A percentile compares a stretch with the other conserved stretches of the same genome.
Evolutionary conservation across 2,329 filamentous ascomycete genomes (phyloP).

Genomic region (Apiospora rasikravindrae): DNA sequence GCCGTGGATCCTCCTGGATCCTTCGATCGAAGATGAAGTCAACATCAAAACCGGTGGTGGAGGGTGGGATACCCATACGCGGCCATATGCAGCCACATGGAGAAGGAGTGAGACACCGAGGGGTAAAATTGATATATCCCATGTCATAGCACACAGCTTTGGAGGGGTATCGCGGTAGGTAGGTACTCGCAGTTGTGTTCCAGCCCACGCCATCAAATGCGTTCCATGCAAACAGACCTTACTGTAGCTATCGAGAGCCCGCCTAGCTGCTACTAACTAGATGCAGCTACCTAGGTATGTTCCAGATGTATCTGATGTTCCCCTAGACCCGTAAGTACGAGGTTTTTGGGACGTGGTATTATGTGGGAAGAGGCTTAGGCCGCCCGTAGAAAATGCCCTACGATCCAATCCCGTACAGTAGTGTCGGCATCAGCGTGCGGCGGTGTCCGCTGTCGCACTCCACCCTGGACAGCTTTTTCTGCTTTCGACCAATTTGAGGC

Average conservation of each 20-base stretch:
- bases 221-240: background rate
- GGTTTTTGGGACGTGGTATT: slow-evolving; percentile 2
- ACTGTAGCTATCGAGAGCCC: background rate
- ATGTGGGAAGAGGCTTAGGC: slow-evolving; percentile 7
- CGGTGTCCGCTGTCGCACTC: slow-evolving; percentile 7
- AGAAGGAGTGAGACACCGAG: background rate
- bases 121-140: slow-evolving; percentile 4
- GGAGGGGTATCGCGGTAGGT: background rate
- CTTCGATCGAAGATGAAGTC: slow-evolving; percentile 5
- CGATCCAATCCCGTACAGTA: slow-evolving; percentile 2
- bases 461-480: slow-evolving; percentile 9
- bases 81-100: slow-evolving; percentile 13
- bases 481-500: background rate
- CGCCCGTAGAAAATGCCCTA: background rate
- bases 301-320: background rate
- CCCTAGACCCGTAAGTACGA: background rate
- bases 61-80: background rate
- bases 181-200: slow-evolving; percentile 1
- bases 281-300: background rate
- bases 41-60: background rate
- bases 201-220: background rate
- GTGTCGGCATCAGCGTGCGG: slow-evolving; percentile 9
- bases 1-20: background rate
- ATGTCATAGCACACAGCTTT: background rate
- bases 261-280: background rate